Conservation (phyloP, 805 yeast species). For the Jamesozyma piceae region DNA sequence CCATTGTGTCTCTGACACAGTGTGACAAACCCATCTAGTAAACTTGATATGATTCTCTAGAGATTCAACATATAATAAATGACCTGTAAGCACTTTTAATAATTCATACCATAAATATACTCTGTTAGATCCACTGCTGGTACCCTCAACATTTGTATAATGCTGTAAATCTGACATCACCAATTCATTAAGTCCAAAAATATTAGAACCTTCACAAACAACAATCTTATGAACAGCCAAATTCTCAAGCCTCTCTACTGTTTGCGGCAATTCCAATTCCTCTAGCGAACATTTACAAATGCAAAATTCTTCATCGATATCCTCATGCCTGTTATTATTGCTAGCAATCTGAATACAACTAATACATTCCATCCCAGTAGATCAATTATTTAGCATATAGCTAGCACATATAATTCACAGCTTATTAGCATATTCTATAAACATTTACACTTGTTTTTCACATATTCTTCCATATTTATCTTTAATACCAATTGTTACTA, state of each 20-base stretch:
- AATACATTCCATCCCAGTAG: slow-evolving; percentile 14
- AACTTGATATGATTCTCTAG: slow-evolving; percentile 6
- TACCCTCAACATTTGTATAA: slow-evolving; percentile 6
- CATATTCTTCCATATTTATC: too few relatives aligned
- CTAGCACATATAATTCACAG: too few relatives aligned
- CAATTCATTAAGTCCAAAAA: slow-evolving; percentile 5
- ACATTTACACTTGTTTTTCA: too few relatives aligned
- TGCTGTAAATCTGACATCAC: slow-evolving; percentile 7
- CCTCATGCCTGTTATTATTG: slow-evolving; percentile 1
- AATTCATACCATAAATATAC: slow-evolving; percentile 20
- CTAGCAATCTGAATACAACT: slow-evolving; percentile 15
- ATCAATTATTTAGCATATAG: too few relatives aligned
- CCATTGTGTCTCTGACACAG: slow-evolving; percentile 10
- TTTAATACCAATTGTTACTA: too few relatives aligned
- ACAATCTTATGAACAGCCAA: slow-evolving; percentile 8
- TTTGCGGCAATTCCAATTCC: not conserved
- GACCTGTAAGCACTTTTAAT: slow-evolving; percentile 14
- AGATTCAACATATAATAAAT: slow-evolving; percentile 5
- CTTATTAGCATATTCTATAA: too few relatives aligned
- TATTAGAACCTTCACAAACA: slow-evolving; percentile 22
- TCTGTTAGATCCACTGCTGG: not conserved
- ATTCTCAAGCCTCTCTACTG: slow-evolving; percentile 2
- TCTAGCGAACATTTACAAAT: slow-evolving; percentile 8
- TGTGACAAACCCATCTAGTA: slow-evolving; percentile 14
- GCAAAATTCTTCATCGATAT: slow-evolving; percentile 8